These are phyloP conservation scores for Naganishia onofrii DNA, from an alignment of 768 basidiomycete species.

Conservation along the genomic window DNA sequence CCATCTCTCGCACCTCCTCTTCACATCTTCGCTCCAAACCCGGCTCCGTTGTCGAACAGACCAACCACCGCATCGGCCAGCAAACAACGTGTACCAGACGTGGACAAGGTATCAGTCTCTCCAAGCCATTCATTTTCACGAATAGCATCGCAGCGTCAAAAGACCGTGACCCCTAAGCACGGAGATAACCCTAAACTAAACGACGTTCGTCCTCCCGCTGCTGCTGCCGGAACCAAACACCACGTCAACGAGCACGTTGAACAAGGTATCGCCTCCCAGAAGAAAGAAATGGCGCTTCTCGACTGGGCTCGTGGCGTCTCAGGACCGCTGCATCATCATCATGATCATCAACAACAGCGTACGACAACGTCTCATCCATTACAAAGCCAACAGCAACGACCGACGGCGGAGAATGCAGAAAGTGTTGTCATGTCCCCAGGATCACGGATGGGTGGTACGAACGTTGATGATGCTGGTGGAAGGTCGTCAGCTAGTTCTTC, in stretches of 20 bases:
- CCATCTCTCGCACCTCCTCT: neutral
- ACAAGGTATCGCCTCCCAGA: neutral
- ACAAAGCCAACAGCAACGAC: neutral
- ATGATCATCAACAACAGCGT: too few species aligned
- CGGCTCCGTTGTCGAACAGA: neutral
- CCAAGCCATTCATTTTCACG: slow-evolving; percentile 28
- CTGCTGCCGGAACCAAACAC: neutral
- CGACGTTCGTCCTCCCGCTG: neutral
- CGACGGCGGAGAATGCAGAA: too few species aligned
- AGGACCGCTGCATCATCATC: neutral
- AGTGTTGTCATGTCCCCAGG: neutral
- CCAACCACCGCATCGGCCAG: neutral
- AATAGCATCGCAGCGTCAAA: slow-evolving; percentile 1
- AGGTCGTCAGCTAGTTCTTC: neutral
- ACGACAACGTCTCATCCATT: neutral
- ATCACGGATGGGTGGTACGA: slow-evolving; percentile 18
- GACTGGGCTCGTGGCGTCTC: slow-evolving; percentile 22
- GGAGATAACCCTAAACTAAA: neutral
- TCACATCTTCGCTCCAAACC: too few species aligned
- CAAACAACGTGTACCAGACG: neutral
- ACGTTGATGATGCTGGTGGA: slow-evolving; percentile 17
- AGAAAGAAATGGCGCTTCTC: slow-evolving; percentile 19
- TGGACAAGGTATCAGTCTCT: slow-evolving; percentile 19
- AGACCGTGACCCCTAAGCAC: neutral
- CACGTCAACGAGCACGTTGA: neutral